Evolutionary conservation across 768 basidiomycete genomes (phyloP), one percentile per base, ranked within the genome.

Genomic region (Suillus placidus): DNA sequence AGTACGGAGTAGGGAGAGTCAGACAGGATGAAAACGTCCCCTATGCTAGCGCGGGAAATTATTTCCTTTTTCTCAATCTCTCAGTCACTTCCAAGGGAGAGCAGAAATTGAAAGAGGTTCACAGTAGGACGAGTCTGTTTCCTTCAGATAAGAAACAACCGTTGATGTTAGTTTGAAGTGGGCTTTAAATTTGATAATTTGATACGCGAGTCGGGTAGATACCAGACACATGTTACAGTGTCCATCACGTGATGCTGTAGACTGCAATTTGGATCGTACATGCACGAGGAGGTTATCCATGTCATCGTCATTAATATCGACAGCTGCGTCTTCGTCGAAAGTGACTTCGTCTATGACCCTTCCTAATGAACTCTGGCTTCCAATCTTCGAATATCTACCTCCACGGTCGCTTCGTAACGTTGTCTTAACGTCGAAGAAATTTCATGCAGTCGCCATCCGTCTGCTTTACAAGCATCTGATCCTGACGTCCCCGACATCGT

Each of bases 291-390:
- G 1, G 26, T 26, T 26, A 26, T 26, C 26, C 26, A n/a, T n/a
- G 13, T 14, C 16, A 16, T 30, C 51, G 18, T 54, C 52, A n/a
- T n/a, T n/a, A 54, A 34, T 54, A 18, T 54, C 18, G 16, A 32
- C 18, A 52, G 47, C 47, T 49, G 51, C 14, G 51, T 52, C 51
- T 30, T 52, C 51, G 51, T 30, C 51, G 51, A 49, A 23, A 49
- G 2, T 51, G 49, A 3, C 6, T 26, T n/a, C 63, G 34, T 62
- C 66, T 5, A 56, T 40, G 34, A 52, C 23, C 10, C 66, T 81
- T 38, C 80, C 80, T 1, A 75, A 73, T 57, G 80, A 81, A 47
- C 70, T 81, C 1, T 81, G 80, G 80, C 70, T 80, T 69, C 68
- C 68, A 61, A 75, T 81, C 34, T 81, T 81, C 51, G 80, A 79